Percentiles rank a stretch among this genome's conserved stretches.
phyloP scores from a whole-genome alignment of 371 early-diverging fungal genomes.

The Funneliformis caledonium region DNA sequence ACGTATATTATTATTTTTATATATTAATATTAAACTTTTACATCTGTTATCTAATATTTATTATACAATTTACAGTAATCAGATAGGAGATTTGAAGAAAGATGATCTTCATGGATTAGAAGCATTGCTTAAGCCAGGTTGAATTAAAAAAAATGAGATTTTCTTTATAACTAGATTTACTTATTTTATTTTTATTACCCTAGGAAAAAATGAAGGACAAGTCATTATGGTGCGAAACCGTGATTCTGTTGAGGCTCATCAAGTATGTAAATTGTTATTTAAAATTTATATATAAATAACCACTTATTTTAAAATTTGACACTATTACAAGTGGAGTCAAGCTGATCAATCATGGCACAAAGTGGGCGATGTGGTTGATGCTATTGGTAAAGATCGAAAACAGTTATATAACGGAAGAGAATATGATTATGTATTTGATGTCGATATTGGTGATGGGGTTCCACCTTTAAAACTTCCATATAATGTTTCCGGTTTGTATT shows the following conservation, averaged over 20 bases:
- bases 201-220: slow-evolving; percentile 77
- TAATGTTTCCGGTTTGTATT: slow-evolving; percentile 70
- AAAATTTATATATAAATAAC: not conserved
- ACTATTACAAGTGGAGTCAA: slow-evolving; percentile 67
- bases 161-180: not conserved
- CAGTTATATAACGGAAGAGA: slow-evolving; percentile 84
- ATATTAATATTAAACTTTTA: not conserved
- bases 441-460: slow-evolving; percentile 85
- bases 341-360: slow-evolving; percentile 79
- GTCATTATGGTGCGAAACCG: slow-evolving; percentile 85
- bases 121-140: slow-evolving; percentile 72
- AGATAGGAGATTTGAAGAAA: slow-evolving; percentile 86
- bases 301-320: not conserved
- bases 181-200: not conserved
- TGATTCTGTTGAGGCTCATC: slow-evolving; percentile 79
- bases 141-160: slow-evolving; percentile 11
- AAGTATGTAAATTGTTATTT: slow-evolving; percentile 45
- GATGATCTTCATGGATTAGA: slow-evolving; percentile 81
- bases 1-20: slow-evolving; percentile 57
- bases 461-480: slow-evolving; percentile 92
- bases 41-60: not conserved
- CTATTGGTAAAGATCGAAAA: slow-evolving; percentile 76
- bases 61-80: slow-evolving; percentile 58
- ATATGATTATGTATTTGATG: slow-evolving; percentile 98
- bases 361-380: slow-evolving; percentile 95